A percentile compares a stretch with the other conserved stretches of the same genome.
Evolutionary conservation across 495 filamentous ascomycete species (phyloP).

Genomic region (Tetracladium marchalianum): DNA sequence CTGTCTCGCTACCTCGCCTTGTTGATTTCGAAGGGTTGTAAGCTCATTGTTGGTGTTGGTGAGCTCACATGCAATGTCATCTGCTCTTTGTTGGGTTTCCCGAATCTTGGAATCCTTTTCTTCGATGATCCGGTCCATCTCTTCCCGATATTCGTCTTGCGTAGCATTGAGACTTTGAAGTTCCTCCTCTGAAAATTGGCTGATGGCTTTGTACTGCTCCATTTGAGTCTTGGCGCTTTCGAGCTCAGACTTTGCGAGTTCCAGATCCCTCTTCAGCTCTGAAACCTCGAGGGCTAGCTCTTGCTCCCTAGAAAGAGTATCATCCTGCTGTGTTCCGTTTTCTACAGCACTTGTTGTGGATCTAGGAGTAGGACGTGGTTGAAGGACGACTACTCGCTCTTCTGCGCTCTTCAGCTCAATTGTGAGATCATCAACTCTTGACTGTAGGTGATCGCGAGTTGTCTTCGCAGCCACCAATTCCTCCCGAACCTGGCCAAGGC

Average conservation of each 20-base stretch:
- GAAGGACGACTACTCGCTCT: constrained; percentile 70
- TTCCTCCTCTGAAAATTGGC: constrained; percentile 80
- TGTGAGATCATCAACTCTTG: constrained; percentile 75
- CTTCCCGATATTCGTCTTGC: constrained; percentile 75
- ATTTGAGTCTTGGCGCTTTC: constrained; percentile 68
- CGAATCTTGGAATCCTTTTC: constrained; percentile 67
- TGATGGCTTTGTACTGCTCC: constrained; percentile 84
- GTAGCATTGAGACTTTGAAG: constrained; percentile 68
- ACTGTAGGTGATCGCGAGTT: constrained; percentile 75
- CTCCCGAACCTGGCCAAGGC: constrained; percentile 66
- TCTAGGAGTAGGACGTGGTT: constrained; percentile 57
- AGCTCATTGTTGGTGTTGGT: constrained; percentile 70
- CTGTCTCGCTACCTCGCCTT: constrained; percentile 60
- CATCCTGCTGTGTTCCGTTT: constrained; percentile 30
- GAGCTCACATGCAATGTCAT: constrained; percentile 75
- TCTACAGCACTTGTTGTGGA: constrained; percentile 23
- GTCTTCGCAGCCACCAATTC: constrained; percentile 77
- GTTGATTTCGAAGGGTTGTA: constrained; percentile 62
- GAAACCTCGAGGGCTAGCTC: constrained; percentile 73
- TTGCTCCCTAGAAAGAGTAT: constrained; percentile 62
- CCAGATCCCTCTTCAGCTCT: constrained; percentile 73
- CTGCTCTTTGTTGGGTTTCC: constrained; percentile 69
- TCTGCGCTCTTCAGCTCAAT: constrained; percentile 82
- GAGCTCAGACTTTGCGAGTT: constrained; percentile 64
- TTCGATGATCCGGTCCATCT: constrained; percentile 62